Evolutionary conservation across 202 grass and related monocot genomes (phyloP), one percentile per base, ranked within the genome.

Genomic region (Elaeis oleifera): DNA sequence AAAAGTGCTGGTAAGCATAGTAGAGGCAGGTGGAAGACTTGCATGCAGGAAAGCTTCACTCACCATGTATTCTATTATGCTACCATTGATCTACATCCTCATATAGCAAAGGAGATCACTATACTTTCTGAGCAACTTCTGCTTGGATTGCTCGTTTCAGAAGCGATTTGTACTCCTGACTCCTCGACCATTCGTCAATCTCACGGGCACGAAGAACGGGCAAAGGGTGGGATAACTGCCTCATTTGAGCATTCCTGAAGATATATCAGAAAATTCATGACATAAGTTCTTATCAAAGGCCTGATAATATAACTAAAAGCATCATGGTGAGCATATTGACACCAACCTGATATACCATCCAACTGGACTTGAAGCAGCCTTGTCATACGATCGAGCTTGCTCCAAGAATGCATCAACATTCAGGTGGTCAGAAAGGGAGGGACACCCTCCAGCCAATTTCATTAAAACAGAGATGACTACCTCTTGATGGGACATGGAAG

Each of bases 381-480:
- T 86, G 74, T 97, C 92, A 11, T 91, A 97, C 2, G 92, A 91
- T 3, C 92, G 88, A 68, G 92, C 88, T 89, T 97, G 92, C 79
- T 97, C 92, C 88, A 97, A 79, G 79, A 97, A 97, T 24, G 92
- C 88, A 15, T 89, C 88, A 9, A 97, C 84, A 4, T 84, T 97
- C 29, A 97, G 77, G 64, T 97, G 87, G 44, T 91, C 84, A 0
- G 84, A 79, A 25, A 97, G 84, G 59, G 88, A 97, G 1, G 88
- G 92, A 56, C 84, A 84, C 13, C 92, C 92, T 74, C 92, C 92
- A 4, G 81, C 87, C 24, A 91, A 65, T 77, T 97, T 91, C 92
- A 97, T 91, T 82, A 97, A 72, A 64, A 97, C 92, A 36, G 88
- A 97, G 52, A 97, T 83, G 81, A 92, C 92, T 53, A 89, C 88